A percentile compares a stretch with the other conserved stretches of the same genome.
Conservation (phyloP, 192 early-diverging fungal genomes). For the Chytriomyces confervae region DNA sequence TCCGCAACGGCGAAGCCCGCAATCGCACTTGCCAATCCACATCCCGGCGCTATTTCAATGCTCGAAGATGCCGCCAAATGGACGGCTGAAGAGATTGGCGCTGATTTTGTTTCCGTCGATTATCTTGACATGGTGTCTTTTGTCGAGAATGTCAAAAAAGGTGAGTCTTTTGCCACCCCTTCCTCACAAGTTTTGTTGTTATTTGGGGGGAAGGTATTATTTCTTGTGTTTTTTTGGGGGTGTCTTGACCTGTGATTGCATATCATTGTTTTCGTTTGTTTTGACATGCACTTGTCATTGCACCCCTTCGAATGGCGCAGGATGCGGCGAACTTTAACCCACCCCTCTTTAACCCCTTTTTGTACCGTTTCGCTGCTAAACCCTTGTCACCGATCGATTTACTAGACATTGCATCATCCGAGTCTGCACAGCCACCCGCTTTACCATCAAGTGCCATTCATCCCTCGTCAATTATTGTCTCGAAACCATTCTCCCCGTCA, state of each 20-base stretch:
- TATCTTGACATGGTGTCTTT: conserved; percentile 61
- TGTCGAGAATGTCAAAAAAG: conserved; percentile 36
- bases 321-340: no score
- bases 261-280: background rate
- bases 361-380: no score
- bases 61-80: conserved; percentile 45
- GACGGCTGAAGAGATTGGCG: conserved; percentile 53
- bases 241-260: background rate
- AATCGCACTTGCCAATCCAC: conserved; percentile 44
- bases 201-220: background rate
- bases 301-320: no score
- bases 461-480: conserved; percentile 18
- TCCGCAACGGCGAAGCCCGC: background rate
- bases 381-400: no score
- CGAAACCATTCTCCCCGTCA: conserved; percentile 30
- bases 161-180: background rate
- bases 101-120: conserved; percentile 69
- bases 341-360: no score
- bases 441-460: background rate
- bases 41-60: conserved; percentile 47
- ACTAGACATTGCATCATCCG: no score
- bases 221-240: background rate
- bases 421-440: background rate
- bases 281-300: no score
- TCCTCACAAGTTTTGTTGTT: no score